These are phyloP conservation scores for Coemansia erecta DNA, from an alignment of 192 early-diverging fungal species.

Conservation along the genomic window DNA sequence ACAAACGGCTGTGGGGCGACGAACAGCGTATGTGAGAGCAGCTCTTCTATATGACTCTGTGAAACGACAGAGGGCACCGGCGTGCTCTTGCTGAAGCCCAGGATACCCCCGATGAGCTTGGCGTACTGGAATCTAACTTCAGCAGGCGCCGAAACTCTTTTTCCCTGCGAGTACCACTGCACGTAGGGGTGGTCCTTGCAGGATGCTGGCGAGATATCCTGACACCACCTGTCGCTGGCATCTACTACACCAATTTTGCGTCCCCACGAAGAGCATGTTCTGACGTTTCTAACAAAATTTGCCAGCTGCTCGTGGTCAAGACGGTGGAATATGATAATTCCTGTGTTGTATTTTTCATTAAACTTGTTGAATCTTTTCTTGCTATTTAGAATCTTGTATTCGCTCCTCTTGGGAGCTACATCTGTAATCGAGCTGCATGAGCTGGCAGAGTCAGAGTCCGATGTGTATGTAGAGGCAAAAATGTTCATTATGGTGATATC, in stretches of 20 bases:
- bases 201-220: constrained; percentile 2
- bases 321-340: constrained; percentile 7
- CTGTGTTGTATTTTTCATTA: constrained; percentile 1
- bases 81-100: background rate
- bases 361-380: constrained; percentile 9
- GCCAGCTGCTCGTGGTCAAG: background rate
- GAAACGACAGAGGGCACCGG: background rate
- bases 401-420: background rate
- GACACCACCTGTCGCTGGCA: constrained; percentile 4
- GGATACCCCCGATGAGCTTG: constrained; percentile 3
- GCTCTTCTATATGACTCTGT: background rate
- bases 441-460: background rate
- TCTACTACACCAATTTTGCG: constrained; percentile 8
- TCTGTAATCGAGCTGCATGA: background rate
- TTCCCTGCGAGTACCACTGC: constrained; percentile 8
- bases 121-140: constrained; percentile 12
- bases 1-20: constrained; percentile 7
- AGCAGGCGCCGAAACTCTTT: background rate
- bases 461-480: constrained; percentile 3
- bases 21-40: background rate
- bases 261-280: background rate
- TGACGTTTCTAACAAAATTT: constrained; percentile 1
- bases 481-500: background rate
- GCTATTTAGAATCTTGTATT: constrained; percentile 7
- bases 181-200: constrained; percentile 13